phyloP scores from a whole-genome alignment of 192 early-diverging fungal species.

The Coemansia javaensis region DNA sequence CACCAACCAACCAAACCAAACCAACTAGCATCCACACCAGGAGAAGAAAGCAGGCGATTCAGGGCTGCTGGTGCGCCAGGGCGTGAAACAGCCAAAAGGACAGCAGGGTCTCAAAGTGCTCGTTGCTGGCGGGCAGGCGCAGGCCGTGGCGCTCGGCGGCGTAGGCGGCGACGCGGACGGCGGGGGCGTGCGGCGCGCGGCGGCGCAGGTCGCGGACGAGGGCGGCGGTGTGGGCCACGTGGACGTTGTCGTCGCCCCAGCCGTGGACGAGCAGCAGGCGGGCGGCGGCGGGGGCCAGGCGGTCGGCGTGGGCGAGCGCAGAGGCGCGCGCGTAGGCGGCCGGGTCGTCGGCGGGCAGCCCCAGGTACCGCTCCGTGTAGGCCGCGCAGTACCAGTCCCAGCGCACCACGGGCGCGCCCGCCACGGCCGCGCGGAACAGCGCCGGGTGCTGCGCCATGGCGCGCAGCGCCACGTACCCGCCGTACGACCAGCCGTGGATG shows the following conservation, averaged over 20 bases:
- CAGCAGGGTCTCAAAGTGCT: constrained; percentile 76
- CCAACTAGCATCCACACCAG: neutral
- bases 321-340: neutral
- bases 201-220: constrained; percentile 27
- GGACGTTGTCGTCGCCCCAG: constrained; percentile 74
- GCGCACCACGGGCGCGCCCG: constrained; percentile 67
- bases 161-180: constrained; percentile 64
- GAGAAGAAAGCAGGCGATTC: neutral
- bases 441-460: constrained; percentile 56
- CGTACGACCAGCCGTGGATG: constrained; percentile 73
- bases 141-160: constrained; percentile 73
- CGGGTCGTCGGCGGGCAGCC: constrained; percentile 22
- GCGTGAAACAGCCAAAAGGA: constrained; percentile 57
- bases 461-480: constrained; percentile 67
- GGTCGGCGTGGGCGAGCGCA: neutral
- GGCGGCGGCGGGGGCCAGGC: constrained; percentile 37
- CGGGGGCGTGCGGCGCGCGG: constrained; percentile 54
- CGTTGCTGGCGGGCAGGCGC: constrained; percentile 58
- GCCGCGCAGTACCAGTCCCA: constrained; percentile 74
- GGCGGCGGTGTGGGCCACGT: constrained; percentile 57
- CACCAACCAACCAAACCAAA: too few species aligned
- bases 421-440: constrained; percentile 60
- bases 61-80: constrained; percentile 25
- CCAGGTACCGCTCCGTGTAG: constrained; percentile 72
- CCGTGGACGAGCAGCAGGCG: constrained; percentile 69